Conservation (phyloP, 176 grass and related monocot species). For the Triticum monococcum region DNA sequence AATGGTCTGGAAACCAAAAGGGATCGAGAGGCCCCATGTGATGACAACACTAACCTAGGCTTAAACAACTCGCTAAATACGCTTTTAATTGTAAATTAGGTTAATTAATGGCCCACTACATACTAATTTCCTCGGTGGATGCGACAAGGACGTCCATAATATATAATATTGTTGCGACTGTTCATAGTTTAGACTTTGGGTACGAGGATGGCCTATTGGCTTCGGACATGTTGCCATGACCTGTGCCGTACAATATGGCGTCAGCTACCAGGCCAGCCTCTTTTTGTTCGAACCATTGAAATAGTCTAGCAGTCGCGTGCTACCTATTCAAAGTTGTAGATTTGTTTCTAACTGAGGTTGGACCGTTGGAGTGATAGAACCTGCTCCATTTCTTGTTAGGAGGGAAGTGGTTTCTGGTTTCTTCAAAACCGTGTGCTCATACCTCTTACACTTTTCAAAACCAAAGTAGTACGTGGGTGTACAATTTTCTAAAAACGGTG, state of each 20-base stretch:
- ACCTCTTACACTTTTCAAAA: too few relatives aligned
- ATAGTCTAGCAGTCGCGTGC: background rate
- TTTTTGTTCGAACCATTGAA: background rate
- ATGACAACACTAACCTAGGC: background rate
- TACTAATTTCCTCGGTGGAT: background rate
- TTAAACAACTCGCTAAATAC: background rate
- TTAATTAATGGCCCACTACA: background rate
- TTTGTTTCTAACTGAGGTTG: too few relatives aligned
- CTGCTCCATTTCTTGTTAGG: too few relatives aligned
- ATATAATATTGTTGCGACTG: background rate
- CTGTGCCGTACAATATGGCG: background rate
- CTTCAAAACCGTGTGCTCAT: too few relatives aligned
- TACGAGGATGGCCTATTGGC: background rate
- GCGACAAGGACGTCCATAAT: background rate
- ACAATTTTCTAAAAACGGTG: too few relatives aligned
- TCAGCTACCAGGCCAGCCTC: background rate
- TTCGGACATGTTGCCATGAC: background rate
- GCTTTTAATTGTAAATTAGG: background rate
- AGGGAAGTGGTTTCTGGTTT: too few relatives aligned
- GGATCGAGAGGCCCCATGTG: conserved; percentile 1
- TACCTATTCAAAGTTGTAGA: background rate
- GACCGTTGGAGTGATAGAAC: too few relatives aligned
- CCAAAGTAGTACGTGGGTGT: too few relatives aligned
- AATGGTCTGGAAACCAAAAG: background rate
- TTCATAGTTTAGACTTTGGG: background rate